Percentiles rank a stretch among this genome's conserved stretches.
Evolutionary conservation across 2,329 filamentous ascomycete genomes (phyloP).

Genomic region (Trichoderma lentiforme): DNA sequence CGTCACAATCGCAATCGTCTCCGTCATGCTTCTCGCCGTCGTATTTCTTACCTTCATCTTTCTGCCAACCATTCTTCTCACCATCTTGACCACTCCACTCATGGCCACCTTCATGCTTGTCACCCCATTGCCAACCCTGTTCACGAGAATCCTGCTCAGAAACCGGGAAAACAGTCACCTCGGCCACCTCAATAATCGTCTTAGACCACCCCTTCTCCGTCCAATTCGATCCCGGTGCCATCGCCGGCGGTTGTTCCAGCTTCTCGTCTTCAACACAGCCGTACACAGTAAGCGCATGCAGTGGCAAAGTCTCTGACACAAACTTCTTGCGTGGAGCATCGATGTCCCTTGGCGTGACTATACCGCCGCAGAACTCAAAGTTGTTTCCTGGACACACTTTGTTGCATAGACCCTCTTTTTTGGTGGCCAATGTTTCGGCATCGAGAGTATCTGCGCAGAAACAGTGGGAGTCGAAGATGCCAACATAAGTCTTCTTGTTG

Average conservation of each 20-base stretch:
- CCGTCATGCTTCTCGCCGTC: background rate
- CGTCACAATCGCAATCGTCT: background rate
- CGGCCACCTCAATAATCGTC: background rate
- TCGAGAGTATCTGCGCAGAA: constrained; percentile 45
- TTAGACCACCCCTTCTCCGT: background rate
- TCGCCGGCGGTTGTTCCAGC: constrained; percentile 34
- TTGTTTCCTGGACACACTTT: constrained; percentile 41
- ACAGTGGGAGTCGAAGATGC: constrained; percentile 40
- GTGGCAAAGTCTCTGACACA: background rate
- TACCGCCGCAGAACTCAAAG: constrained; percentile 42
- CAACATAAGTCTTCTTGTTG: constrained; percentile 36
- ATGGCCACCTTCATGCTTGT: background rate
- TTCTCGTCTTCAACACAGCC: constrained; percentile 32
- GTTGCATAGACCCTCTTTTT: constrained; percentile 33
- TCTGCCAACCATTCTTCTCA: background rate
- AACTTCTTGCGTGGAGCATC: background rate
- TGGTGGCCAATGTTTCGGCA: constrained; percentile 36
- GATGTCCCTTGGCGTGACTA: constrained; percentile 17
- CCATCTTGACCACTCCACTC: background rate
- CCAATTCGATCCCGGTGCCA: constrained; percentile 23
- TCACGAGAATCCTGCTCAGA: background rate
- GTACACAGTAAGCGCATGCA: constrained; percentile 44
- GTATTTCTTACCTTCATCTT: background rate
- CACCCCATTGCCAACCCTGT: background rate
- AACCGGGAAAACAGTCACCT: constrained; percentile 3